Conservation (phyloP, 148 eudicot species). For the Chenopodium formosanum region DNA sequence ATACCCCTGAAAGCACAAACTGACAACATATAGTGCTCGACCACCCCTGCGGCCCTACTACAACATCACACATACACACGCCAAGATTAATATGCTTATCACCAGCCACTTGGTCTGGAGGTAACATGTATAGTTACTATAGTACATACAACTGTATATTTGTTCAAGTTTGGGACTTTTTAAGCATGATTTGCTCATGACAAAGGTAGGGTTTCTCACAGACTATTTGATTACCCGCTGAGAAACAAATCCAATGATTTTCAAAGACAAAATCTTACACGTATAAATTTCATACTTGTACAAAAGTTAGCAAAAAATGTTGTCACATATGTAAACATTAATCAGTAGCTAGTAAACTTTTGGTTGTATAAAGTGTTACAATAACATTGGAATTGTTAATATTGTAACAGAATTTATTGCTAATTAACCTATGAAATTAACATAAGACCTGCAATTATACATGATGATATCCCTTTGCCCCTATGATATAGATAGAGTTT, state of each 20-base stretch:
- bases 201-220: neutral
- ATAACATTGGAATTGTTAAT: conserved; percentile 13
- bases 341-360: neutral
- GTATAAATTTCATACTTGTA: neutral
- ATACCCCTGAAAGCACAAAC: no score
- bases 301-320: conserved; percentile 1
- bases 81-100: no score
- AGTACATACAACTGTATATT: no score
- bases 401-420: neutral
- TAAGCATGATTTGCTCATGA: no score
- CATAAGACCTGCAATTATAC: neutral
- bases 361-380: conserved; percentile 7
- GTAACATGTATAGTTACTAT: no score
- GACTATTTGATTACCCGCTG: neutral
- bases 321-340: conserved; percentile 6
- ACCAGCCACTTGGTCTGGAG: no score
- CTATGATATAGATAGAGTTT: neutral
- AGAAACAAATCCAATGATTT: conserved; percentile 7
- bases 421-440: neutral
- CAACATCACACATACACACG: no score
- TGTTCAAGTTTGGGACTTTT: no score
- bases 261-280: conserved; percentile 10
- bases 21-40: no score
- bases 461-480: neutral
- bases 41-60: no score